Conservation (phyloP, 345 rosid species). For the Boechera divaricarpa region DNA sequence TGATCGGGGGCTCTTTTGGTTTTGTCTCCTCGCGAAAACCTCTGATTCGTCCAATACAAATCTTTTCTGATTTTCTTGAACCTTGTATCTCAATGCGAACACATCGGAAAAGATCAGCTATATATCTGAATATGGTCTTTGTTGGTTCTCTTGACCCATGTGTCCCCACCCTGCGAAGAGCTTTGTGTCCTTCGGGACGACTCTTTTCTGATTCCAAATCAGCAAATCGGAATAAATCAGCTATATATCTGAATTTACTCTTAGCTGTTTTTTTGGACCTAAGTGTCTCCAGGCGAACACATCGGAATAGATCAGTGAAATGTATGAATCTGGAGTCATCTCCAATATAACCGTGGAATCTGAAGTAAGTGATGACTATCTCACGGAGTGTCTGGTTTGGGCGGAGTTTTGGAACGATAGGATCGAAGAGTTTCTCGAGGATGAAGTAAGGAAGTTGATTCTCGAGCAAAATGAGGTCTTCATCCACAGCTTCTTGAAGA, state of each 20-base stretch:
- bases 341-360: background rate
- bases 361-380: background rate
- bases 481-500: background rate
- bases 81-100: no score
- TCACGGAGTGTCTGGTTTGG: background rate
- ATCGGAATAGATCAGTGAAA: slow-evolving; percentile 7
- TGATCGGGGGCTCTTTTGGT: background rate
- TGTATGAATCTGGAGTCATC: background rate
- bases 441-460: slow-evolving; percentile 41
- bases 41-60: no score
- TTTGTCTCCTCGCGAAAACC: no score
- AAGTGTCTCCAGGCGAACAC: background rate
- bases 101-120: no score
- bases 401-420: background rate
- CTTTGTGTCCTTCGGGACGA: no score
- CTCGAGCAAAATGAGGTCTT: slow-evolving; percentile 37
- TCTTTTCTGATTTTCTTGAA: no score
- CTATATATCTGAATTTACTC: background rate
- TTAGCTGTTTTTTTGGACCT: background rate
- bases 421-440: slow-evolving; percentile 38
- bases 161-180: no score
- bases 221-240: no score
- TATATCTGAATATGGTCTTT: no score
- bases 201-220: no score
- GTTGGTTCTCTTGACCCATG: no score